phyloP scores from a whole-genome alignment of 192 early-diverging fungal genomes.

The Coemansia erecta region DNA sequence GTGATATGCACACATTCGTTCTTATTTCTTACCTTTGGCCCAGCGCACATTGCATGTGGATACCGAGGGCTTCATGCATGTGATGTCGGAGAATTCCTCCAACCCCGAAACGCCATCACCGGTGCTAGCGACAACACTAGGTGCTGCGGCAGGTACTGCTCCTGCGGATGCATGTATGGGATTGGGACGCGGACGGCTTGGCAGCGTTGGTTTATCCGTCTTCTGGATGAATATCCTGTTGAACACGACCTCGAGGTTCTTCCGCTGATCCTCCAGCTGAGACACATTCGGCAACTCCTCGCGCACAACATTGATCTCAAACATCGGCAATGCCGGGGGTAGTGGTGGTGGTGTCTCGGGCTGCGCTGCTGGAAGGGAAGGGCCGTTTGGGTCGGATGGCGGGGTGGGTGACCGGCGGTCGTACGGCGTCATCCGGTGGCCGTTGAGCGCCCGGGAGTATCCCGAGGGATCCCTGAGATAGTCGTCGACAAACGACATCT shows the following conservation, averaged over 20 bases:
- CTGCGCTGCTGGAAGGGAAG: neutral
- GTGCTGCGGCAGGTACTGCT: neutral
- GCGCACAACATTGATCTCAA: neutral
- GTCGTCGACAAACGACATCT: slow-evolving; percentile 5
- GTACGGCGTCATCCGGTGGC: neutral
- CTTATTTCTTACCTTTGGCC: slow-evolving; percentile 33
- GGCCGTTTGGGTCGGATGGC: too few relatives aligned
- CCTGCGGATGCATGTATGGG: too few relatives aligned
- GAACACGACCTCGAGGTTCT: neutral
- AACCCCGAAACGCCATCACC: too few relatives aligned
- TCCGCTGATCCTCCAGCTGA: neutral
- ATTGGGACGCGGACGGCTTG: too few relatives aligned
- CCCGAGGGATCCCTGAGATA: neutral
- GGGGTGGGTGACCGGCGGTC: too few relatives aligned
- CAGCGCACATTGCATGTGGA: neutral
- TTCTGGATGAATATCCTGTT: neutral
- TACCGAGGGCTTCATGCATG: neutral
- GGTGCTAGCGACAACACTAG: neutral
- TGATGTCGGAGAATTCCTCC: neutral
- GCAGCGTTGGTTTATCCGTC: too few relatives aligned
- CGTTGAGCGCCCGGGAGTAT: neutral
- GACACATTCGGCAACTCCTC: too few relatives aligned
- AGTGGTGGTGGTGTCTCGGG: neutral
- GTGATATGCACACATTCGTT: too few relatives aligned
- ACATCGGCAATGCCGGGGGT: neutral